Conservation (phyloP, 148 eudicot species). For the Rhododendron ferrugineum region DNA sequence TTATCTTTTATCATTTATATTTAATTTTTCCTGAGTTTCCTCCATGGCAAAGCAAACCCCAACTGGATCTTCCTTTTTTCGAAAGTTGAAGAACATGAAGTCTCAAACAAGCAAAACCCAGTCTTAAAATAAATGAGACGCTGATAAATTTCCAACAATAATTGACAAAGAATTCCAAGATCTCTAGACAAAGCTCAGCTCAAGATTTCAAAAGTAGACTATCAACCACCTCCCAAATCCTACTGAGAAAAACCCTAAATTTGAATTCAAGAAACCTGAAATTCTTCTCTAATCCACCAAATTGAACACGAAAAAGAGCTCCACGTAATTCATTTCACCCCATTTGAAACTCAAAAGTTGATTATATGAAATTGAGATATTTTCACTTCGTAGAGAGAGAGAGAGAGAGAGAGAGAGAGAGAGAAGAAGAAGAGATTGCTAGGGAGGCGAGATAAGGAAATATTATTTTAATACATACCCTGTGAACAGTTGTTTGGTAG, state of each 20-base stretch:
- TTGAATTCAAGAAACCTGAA: neutral
- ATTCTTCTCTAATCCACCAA: neutral
- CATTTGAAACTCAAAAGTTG: neutral
- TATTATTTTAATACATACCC: too few species aligned
- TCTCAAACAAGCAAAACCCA: too few species aligned
- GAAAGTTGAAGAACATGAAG: too few species aligned
- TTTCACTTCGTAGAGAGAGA: too few species aligned
- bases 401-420: too few species aligned
- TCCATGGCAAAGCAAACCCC: too few species aligned
- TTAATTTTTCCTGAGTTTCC: too few species aligned
- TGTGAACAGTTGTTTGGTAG: too few species aligned
- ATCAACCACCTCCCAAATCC: neutral
- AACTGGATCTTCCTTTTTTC: too few species aligned
- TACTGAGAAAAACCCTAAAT: neutral
- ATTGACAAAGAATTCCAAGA: neutral
- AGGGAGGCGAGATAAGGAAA: too few species aligned
- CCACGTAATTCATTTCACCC: neutral
- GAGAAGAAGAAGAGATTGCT: too few species aligned
- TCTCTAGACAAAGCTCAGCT: conserved; percentile 4
- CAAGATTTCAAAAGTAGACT: neutral
- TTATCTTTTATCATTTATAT: too few species aligned
- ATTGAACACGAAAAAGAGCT: neutral
- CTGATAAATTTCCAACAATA: neutral
- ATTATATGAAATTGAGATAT: neutral
- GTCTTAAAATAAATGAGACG: neutral